Evolutionary conservation across 306 rosid genomes (phyloP).

Genomic region (Vigna angularis): DNA sequence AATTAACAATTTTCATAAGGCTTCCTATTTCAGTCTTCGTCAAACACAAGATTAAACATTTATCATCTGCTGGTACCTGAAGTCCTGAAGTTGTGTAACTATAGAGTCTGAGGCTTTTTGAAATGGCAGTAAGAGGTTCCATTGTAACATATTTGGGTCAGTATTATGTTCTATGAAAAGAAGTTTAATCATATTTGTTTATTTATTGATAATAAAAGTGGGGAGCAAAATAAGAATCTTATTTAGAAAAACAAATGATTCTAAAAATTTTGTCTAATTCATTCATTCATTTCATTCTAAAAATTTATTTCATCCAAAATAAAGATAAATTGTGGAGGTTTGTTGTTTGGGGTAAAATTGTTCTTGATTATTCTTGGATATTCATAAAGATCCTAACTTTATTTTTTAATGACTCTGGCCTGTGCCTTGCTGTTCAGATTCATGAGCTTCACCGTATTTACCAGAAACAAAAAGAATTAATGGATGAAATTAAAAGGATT

Average conservation of each 20-base stretch:
- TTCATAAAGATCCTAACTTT: conserved; percentile 23
- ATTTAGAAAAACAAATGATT: conserved; percentile 8
- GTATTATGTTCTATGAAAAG: conserved; percentile 8
- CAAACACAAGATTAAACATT: neutral
- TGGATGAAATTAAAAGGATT: conserved; percentile 62
- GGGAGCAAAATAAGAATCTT: conserved; percentile 19
- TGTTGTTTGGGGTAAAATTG: conserved; percentile 27
- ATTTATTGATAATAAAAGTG: neutral
- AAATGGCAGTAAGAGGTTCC: conserved; percentile 14
- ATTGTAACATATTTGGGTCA: conserved; percentile 23
- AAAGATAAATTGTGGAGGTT: conserved; percentile 22
- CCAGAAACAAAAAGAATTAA: conserved; percentile 73
- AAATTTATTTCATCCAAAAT: neutral
- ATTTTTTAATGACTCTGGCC: conserved; percentile 20
- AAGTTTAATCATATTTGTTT: neutral
- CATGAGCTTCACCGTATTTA: conserved; percentile 87
- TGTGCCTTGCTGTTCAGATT: conserved; percentile 60
- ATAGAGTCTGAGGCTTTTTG: conserved; percentile 3
- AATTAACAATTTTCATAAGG: neutral
- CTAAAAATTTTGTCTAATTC: neutral
- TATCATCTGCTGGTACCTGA: conserved; percentile 2
- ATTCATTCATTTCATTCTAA: neutral
- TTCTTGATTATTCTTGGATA: conserved; percentile 28
- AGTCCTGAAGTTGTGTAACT: conserved; percentile 15
- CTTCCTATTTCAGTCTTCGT: conserved; percentile 16